Base-by-base conservation (phyloP, 2,329 filamentous ascomycete species). In the Tolypocladium tundrense region DNA sequence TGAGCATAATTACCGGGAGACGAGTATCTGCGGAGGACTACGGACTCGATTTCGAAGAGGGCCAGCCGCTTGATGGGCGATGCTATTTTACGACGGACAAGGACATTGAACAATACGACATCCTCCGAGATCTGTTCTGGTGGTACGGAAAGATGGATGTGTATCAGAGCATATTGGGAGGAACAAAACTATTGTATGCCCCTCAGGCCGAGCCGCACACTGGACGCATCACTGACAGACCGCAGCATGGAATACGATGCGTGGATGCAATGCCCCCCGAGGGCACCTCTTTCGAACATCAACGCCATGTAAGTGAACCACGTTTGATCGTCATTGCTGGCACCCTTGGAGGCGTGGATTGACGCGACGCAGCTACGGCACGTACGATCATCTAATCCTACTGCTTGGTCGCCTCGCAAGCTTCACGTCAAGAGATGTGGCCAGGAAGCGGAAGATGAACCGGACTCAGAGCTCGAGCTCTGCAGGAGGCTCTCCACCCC, bases 101-200 rank as follows among this genome's bases (percentile, higher is more conserved):
- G 60, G 92, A 97, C 60, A 80, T 96, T 53, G 86, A 90, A 61
- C 86, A 83, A 45, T 96, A 89, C 66, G 88, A 94, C 66, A 87
- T 88, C 19, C 79, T 94, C 43, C 85, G 88, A 62, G 94, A 97
- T 72, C 74, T 97, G 6, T 95, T 88, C 68, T 99, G 93, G 92
- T 97, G 91, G 89, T 97, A 92, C 69, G 87, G 84, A 65, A 96
- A 96, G 72, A 94, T 97, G 77, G 94, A 97, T 70, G 85, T 89
- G 10, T 95, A 93, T 65, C 93, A 97, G 70, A 91, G 90, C 68
- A 84, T 97, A 60, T 77, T 97, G 31, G 94, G 92, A 63, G 93
- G 91, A 10, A 92, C 93, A 48, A 82, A 82, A 61, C 77, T 95
- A 53, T 87, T 97, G 91, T 96, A 77, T 80, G 91, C 81, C 31